Conservation (phyloP, 805 yeast species). For the Yarrowia alimentaria region DNA sequence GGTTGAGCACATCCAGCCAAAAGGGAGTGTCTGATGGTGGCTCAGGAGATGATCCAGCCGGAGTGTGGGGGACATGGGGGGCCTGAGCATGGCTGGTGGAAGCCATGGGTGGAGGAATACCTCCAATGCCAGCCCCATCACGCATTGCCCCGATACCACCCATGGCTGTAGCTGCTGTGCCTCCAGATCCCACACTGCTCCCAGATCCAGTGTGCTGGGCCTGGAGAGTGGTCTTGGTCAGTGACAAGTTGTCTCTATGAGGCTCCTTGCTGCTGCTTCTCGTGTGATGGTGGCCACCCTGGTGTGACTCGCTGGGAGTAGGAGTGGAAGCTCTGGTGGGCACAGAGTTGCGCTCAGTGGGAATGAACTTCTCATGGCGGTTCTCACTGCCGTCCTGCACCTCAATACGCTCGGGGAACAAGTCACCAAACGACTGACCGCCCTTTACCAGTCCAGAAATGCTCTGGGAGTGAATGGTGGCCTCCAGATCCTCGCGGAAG, state of each 20-base stretch:
- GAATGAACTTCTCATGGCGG: conserved; percentile 22
- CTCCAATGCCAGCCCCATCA: no score
- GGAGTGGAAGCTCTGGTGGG: conserved; percentile 25
- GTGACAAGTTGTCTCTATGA: no score
- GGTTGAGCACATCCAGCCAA: conserved; percentile 91
- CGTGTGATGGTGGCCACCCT: no score
- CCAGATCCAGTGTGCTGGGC: conserved; percentile 17
- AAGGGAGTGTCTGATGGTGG: conserved; percentile 57
- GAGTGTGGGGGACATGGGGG: conserved; percentile 3
- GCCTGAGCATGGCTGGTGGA: neutral
- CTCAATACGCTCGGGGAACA: conserved; percentile 46
- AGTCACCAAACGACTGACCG: conserved; percentile 58
- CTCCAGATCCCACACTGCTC: conserved; percentile 5
- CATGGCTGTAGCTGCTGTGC: no score
- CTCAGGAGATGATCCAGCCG: no score
- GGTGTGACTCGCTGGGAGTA: conserved; percentile 2
- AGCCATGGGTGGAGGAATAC: no score
- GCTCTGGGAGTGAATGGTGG: conserved; percentile 88
- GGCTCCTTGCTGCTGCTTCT: no score
- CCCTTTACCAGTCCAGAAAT: conserved; percentile 75
- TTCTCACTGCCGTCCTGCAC: conserved; percentile 1
- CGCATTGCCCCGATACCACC: no score
- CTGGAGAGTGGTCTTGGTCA: no score
- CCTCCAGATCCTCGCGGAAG: conserved; percentile 82
- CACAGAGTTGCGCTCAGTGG: conserved; percentile 22